Evolutionary conservation across 2,329 filamentous ascomycete species (phyloP), one percentile per base, ranked within the genome.

Genomic region (Ophiostoma australiae): DNA sequence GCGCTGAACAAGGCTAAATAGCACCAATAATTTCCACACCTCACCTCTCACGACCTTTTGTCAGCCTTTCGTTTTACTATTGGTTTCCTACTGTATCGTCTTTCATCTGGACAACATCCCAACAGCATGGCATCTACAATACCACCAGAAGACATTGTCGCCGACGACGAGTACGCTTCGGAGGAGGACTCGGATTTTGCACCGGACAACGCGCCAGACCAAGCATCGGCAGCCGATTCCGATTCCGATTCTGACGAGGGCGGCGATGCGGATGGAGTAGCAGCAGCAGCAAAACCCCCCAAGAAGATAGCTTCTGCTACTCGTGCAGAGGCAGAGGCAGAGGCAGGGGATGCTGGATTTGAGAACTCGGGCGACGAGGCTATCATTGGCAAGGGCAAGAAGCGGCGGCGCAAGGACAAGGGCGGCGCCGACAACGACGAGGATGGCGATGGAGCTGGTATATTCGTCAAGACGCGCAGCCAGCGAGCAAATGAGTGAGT

Each of bases 161-260:
- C 84, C 23, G 82, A 84, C 31, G 73, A 73, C 10, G 84, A 87
- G 41, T 92, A 92, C 76, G 86, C 84, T 20, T 91, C 90, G 1
- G 89, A 89, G 3, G 88, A 92, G 74, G 90, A 93, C 77, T 91
- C 90, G 11, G 90, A 92, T 77, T 92, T 92, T 73, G 85, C 88
- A 33, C 87, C 86, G n/a, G 88, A 87, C 66, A 82, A 82, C 23
- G 83, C 77, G 37, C 76, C 80, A 52, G 78, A 76, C 17, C 76
- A 79, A 48, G 83, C 80, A 41, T 83, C 81, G 20, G 82, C 80
- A 20, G 82, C 79, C 17, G 81, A 80, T 13, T 86, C 85, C 5
- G 87, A 85, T 71, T 84, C 84, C 8, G 84, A 84, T 67, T 80
- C 79, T 23, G 75, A 73, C 31, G 75, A 74, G 23, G 75, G 23